A percentile compares a stretch with the other conserved stretches of the same genome.
Evolutionary conservation across 495 filamentous ascomycete genomes (phyloP).

Genomic region (Recurvomyces mirabilis): DNA sequence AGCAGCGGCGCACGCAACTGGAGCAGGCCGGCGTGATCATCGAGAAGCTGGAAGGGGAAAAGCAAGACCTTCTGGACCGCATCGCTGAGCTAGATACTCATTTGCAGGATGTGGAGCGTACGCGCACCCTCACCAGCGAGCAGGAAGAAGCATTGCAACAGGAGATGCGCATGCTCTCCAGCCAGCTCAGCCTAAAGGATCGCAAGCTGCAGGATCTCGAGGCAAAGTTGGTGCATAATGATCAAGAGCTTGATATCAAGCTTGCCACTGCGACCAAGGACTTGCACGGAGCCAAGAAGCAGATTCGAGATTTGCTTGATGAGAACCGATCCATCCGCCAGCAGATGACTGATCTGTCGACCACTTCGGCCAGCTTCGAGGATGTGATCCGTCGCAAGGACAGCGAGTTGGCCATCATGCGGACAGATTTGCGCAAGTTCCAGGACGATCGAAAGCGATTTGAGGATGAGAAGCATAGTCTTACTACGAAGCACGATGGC

Average conservation of each 20-base stretch:
- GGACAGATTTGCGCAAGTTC: slow-evolving; percentile 66
- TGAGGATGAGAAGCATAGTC: slow-evolving; percentile 59
- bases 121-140: slow-evolving; percentile 55
- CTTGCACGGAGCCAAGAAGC: slow-evolving; percentile 54
- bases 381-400: slow-evolving; percentile 88
- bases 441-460: slow-evolving; percentile 65
- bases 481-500: slow-evolving; percentile 67
- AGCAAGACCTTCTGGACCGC: slow-evolving; percentile 56
- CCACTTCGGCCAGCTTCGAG: slow-evolving; percentile 88
- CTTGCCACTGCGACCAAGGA: slow-evolving; percentile 73
- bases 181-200: slow-evolving; percentile 79
- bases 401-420: slow-evolving; percentile 76
- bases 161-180: slow-evolving; percentile 84
- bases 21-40: slow-evolving; percentile 89
- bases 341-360: slow-evolving; percentile 75
- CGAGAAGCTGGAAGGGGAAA: slow-evolving; percentile 69
- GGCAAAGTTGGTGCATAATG: slow-evolving; percentile 66
- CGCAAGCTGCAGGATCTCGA: slow-evolving; percentile 85
- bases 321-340: slow-evolving; percentile 80
- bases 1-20: slow-evolving; percentile 65
- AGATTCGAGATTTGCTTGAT: slow-evolving; percentile 61
- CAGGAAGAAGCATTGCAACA: slow-evolving; percentile 62
- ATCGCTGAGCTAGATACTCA: slow-evolving; percentile 56
- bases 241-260: slow-evolving; percentile 86
- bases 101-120: slow-evolving; percentile 53